Evolutionary conservation across 2,329 filamentous ascomycete genomes (phyloP).

Genomic region (Didymellaceae sp.): DNA sequence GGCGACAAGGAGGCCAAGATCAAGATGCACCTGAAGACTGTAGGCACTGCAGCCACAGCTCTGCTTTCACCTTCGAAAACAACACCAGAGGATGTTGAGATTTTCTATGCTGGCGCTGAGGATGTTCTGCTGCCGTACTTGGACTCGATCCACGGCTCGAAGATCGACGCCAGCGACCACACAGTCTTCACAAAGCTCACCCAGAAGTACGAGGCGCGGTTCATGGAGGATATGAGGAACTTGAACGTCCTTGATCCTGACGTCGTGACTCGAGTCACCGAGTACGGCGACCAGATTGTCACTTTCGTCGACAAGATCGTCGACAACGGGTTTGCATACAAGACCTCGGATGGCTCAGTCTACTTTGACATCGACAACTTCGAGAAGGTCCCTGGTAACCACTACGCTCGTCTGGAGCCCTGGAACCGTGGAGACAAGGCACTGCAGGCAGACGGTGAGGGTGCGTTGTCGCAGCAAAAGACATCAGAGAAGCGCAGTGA

Average conservation of each 20-base stretch:
- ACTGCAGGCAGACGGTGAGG: constrained; percentile 87
- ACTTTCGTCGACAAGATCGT: constrained; percentile 83
- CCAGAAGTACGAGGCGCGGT: constrained; percentile 83
- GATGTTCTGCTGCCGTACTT: constrained; percentile 83
- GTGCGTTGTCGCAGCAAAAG: constrained; percentile 68
- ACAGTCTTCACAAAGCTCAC: constrained; percentile 89
- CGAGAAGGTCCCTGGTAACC: constrained; percentile 76
- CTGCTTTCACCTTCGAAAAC: constrained; percentile 47
- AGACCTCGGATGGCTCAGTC: constrained; percentile 77
- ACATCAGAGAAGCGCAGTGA: constrained; percentile 72
- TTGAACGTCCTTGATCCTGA: constrained; percentile 86
- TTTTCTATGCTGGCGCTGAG: constrained; percentile 65
- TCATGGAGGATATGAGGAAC: constrained; percentile 84
- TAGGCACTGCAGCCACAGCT: constrained; percentile 60
- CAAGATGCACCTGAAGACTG: constrained; percentile 83
- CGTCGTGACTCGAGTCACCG: constrained; percentile 85
- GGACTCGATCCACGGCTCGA: constrained; percentile 66
- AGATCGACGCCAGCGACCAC: constrained; percentile 66
- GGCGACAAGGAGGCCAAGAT: constrained; percentile 84
- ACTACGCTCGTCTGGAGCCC: constrained; percentile 83
- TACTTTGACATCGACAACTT: constrained; percentile 93
- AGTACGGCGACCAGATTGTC: constrained; percentile 88
- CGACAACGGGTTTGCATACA: constrained; percentile 84
- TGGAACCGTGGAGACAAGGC: constrained; percentile 85
- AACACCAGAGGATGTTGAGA: constrained; percentile 43